These are phyloP conservation scores for Starmera dryadoides DNA, from an alignment of 805 yeast species.

Conservation along the genomic window DNA sequence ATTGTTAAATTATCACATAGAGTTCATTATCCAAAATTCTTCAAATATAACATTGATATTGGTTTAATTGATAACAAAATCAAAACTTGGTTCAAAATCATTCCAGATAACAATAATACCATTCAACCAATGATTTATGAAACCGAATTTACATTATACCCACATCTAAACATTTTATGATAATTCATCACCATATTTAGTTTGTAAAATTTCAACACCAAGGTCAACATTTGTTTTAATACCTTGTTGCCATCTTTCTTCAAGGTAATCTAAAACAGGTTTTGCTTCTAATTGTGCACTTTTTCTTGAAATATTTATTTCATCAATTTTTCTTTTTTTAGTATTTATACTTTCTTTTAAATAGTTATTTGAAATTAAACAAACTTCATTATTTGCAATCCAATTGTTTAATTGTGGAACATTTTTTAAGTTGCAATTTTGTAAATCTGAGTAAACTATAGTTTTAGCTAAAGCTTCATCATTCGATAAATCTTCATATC, in stretches of 20 bases:
- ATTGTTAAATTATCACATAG: not conserved
- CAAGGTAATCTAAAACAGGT: conserved; percentile 37
- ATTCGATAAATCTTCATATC: conserved; percentile 23
- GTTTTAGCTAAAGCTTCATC: conserved; percentile 17
- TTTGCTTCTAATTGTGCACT: conserved; percentile 34
- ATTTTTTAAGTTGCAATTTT: conserved; percentile 30
- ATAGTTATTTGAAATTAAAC: conserved; percentile 21
- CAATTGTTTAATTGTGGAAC: conserved; percentile 28
- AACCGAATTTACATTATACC: not conserved
- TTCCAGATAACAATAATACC: not conserved
- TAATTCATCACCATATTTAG: not conserved
- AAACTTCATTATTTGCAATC: conserved; percentile 27
- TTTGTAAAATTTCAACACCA: conserved; percentile 27
- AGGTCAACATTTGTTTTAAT: conserved; percentile 22
- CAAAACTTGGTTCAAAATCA: too few species aligned
- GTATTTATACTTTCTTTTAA: conserved; percentile 22
- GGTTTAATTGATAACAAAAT: not conserved
- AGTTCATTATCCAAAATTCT: not conserved
- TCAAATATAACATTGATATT: not conserved
- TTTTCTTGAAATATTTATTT: conserved; percentile 34
- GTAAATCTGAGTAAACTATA: conserved; percentile 23
- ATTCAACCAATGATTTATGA: too few species aligned
- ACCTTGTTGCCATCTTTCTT: conserved; percentile 44
- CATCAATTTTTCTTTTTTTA: conserved; percentile 37
- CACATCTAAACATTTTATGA: too few species aligned